Evolutionary conservation across 164 flowering plant genomes (phyloP), one percentile per base, ranked within the genome.

Genomic region (Brasenia schreberi): DNA sequence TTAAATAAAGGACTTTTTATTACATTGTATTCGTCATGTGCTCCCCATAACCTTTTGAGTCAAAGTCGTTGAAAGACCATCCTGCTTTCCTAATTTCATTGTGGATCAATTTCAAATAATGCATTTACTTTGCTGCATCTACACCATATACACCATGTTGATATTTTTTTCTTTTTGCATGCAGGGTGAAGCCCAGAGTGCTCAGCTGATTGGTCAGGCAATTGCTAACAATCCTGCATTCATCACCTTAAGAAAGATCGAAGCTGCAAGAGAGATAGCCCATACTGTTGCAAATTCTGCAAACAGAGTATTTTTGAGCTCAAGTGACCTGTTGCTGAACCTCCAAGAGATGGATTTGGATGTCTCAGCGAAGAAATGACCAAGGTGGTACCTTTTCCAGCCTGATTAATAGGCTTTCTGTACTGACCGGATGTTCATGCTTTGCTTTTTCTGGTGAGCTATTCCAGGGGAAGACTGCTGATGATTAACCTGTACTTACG

Each of bases 131-230:
- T n/a, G n/a, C n/a, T n/a, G n/a, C n/a, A n/a, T n/a, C n/a, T n/a
- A n/a, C n/a, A n/a, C n/a, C n/a, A n/a, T n/a, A n/a, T n/a, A n/a
- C n/a, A n/a, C n/a, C n/a, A n/a, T n/a, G n/a, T n/a, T n/a, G n/a
- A n/a, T n/a, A n/a, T n/a, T n/a, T 19, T 19, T 44, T 44, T 44
- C 10, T 0, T 0, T 44, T 44, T 44, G 16, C 65, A 49, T 18
- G 63, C 80, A 83, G 85, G 87, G 85, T 52, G 83, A 84, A 63
- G 87, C 85, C 18, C 77, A 85, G 75, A 85, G 85, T 80, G 85
- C 84, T 5, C 80, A 81, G 62, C 81, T 85, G 63, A 85, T 83
- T 5, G 87, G 89, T 66, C 77, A 82, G 73, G 82, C 85, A 18
- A 82, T 84, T 64, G 65, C 84, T 45, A 79, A 80, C 74, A 80